Base-by-base conservation (phyloP, 768 basidiomycete species). In the Cystofilobasidium capitatum region DNA sequence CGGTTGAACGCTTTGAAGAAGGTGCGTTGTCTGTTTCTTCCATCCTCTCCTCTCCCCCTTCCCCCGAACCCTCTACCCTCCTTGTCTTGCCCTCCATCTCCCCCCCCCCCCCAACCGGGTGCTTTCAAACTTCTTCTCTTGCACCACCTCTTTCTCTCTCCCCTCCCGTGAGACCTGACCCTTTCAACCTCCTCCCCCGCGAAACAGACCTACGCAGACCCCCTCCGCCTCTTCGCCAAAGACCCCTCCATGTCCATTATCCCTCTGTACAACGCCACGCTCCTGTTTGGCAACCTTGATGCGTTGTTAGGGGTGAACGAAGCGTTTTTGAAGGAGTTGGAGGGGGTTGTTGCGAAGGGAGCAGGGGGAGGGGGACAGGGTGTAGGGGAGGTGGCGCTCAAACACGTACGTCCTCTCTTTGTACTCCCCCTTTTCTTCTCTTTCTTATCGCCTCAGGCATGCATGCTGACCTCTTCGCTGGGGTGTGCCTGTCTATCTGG, bases 241-340 rank as follows among this genome's bases (percentile, higher is more conserved):
- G 86, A 82, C 76, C 88, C 89, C 74, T 86, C 87, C 68, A 92
- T 89, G 0, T 85, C 88, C 40, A 89, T 99, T 72, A 83, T 99
- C 54, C 87, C 88, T 0, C 78, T 84, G 26, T 97, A 94, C 75
- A 89, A 97, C 75, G 93, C 93, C 39, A 92, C 89, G 71, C 89
- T 85, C 1, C 81, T 99, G 29, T 98, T 99, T 72, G 90, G 89
- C 64, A 98, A 99, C 77, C 83, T 97, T 60, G 93, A 97, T 76
- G 86, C 84, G 61, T 82, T 99, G 26, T 77, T 97, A 3, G 86
- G 86, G 1, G 88, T 90, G n/a, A 91, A 97, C 73, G 88, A 90
- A 73, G 84, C 85, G 0, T 93, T 98, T 75, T 79, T 97, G 42
- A 76, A 78, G 1, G 89, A 93, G 73, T 79, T 99, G 39, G 90